Base-by-base conservation (phyloP, 768 basidiomycete species). In the Agaricus blazei region DNA sequence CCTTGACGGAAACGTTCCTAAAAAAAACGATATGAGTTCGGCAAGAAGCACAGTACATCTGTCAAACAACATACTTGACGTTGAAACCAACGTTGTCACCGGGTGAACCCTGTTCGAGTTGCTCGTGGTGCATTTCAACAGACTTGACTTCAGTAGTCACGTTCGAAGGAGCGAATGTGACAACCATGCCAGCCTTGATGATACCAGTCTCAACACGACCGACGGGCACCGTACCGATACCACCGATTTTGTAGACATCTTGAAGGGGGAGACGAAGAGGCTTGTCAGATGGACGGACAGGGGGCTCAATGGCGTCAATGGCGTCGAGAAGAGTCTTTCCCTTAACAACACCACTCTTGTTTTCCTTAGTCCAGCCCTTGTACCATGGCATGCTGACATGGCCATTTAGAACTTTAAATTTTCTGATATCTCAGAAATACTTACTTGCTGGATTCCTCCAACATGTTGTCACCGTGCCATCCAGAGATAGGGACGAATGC, bases 61-160 rank as follows among this genome's bases (percentile, higher is more conserved):
- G 24, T 26, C 54, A 53, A 56, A 63, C 15, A 7, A 69, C 85
- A 26, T 63, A 88, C 88, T 95, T 96, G 81, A 95, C 89, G 87
- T 97, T 97, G 86, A 97, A 98, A 64, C 93, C 93, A 70, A 99
- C 96, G 76, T 99, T 99, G 85, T 99, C 97, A 82, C 97, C 97
- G 58, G 97, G 97, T 60, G 79, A 62, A 78, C 96, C 97, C 75
- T 91, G 81, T 72, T 80, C 86, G 74, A 99, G 94, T 76, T 95
- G 93, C 73, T 95, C 93, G 85, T 95, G 94, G 71, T 96, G 94
- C 96, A 98, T 98, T 80, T 98, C 95, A 74, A 97, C 94, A 66
- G 97, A 98, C 88, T 98, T 98, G 83, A 99, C 97, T 93, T 99
- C 97, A 79, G 97, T 99, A 76, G 94, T 98, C 68, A 99, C 96